Percentiles rank a stretch among this genome's conserved stretches.
Evolutionary conservation across 805 yeast species (phyloP).

Genomic region (Naumovozyma dairenensis): DNA sequence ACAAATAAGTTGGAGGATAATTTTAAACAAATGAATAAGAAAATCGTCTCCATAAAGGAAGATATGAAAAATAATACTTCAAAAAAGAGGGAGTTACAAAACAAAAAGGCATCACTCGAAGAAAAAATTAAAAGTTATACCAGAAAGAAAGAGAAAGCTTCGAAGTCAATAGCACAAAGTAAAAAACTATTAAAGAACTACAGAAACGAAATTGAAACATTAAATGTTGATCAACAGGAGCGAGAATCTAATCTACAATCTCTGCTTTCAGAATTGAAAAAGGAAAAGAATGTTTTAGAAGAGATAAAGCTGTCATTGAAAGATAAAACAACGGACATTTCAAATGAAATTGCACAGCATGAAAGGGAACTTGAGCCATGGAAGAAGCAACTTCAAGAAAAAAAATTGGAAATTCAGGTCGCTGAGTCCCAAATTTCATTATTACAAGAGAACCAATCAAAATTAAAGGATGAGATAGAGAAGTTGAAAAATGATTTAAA

Average conservation of each 20-base stretch:
- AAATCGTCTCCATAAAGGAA: constrained; percentile 21
- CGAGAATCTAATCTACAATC: constrained; percentile 36
- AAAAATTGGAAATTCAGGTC: constrained; percentile 55
- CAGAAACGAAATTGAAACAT: constrained; percentile 36
- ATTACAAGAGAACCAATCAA: constrained; percentile 37
- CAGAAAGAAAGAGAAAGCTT: constrained; percentile 48
- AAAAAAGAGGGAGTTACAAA: constrained; percentile 34
- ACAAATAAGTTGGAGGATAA: constrained; percentile 26
- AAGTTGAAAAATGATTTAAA: constrained; percentile 37
- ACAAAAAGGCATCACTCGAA: constrained; percentile 57
- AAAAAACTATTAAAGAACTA: constrained; percentile 37
- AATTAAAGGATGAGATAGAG: constrained; percentile 36
- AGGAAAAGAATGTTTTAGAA: constrained; percentile 50
- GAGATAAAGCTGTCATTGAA: constrained; percentile 56
- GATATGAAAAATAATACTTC: constrained; percentile 22
- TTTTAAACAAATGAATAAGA: constrained; percentile 16
- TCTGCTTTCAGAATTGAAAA: constrained; percentile 36
- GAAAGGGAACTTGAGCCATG: constrained; percentile 75
- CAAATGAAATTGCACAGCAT: constrained; percentile 51
- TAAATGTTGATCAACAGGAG: constrained; percentile 36
- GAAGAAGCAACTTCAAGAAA: constrained; percentile 55
- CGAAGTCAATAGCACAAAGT: constrained; percentile 43
- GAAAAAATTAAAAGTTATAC: constrained; percentile 65
- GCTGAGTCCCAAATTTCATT: constrained; percentile 56
- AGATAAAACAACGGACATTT: constrained; percentile 60